Evolutionary conservation across 331 rosid species (phyloP), one percentile per base, ranked within the genome.

Genomic region (Arachis monticola): DNA sequence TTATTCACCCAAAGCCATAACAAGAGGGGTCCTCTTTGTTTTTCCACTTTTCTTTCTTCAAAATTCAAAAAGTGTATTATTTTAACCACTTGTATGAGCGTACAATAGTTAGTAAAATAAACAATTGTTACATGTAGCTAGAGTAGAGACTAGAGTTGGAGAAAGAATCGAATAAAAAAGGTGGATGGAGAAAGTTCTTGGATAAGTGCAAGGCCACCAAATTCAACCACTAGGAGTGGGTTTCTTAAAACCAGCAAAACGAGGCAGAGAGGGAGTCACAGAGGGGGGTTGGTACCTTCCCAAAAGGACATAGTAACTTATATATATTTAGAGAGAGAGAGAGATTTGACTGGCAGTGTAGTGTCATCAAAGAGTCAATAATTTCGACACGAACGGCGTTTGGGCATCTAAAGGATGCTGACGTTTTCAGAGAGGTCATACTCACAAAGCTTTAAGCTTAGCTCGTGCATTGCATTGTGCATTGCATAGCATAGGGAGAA

Each of bases 341-440:
- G 73, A 31, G 73, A 67, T 57, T 75, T 63, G 77, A 77, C 69
- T 66, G 13, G 1, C 9, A 22, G 71, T 64, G 72, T 48, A 22
- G 71, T 64, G 72, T 42, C 58, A 64, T 79, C 42, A 60, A 32
- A 27, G 44, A 73, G 69, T 83, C 82, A 78, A 81, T 48, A 50
- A 78, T 81, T 75, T 72, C 82, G 22, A 81, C 80, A 52, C 78
- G 67, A 77, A 40, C 80, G 71, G 72, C 78, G 81, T 79, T 79
- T 10, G 52, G 52, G 58, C 80, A 58, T 65, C 70, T 46, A 4
- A 42, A 69, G n/a, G 60, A 17, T 68, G 76, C 74, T 85, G 91
- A 87, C 87, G 89, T 82, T 80, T 79, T 14, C 52, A 5, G n/a
- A 56, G 53, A 14, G 52, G 68, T 63, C 51, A 67, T 13, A 8